Evolutionary conservation across 2,329 filamentous ascomycete genomes (phyloP), one percentile per base, ranked within the genome.

Genomic region (Passalora sequoiae): DNA sequence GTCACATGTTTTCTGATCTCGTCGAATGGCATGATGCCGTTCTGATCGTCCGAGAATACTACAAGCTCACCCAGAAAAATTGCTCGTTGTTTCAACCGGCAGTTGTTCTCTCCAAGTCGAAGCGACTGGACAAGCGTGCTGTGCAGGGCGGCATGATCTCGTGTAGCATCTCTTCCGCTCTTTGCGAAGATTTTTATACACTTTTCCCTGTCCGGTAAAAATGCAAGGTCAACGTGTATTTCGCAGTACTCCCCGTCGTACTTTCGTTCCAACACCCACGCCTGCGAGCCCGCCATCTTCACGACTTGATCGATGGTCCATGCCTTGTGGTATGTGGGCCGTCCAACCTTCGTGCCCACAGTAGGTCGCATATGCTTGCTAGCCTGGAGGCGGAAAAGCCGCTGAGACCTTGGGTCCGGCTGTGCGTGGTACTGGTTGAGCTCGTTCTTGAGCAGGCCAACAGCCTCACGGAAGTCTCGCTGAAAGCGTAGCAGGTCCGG

Each of bases 171-270:
- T 60, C 92, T 94, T 45, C 89, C 87, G 57, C 87, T 92, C 61
- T 95, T 96, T 7, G 88, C 94, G 60, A 92, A 95, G 21, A 95
- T 91, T 50, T 84, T 82, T 20, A 94, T 79, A 36, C 72, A 76
- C 1, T 74, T 60, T 45, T 60, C 35, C 5, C 51, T 53, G 17
- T 50, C 35, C 4, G 33, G 10, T 10, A 68, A 67, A 38, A 76
- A 78, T 6, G 69, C 69, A 5, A 86, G 67, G 58, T 94, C 80
- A 28, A 95, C 70, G 57, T 95, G 89, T 21, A 95, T 80, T 62
- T 95, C 89, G 55, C 86, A 94, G 54, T 92, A 95, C 63, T 95
- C 89, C 6, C 9, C 88, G 56, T 94, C 88, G 49, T 94, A 79
- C 60, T 94, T 94, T 39, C 81, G 74, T 62, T 94, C 87, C 17